phyloP scores from a whole-genome alignment of 2,329 filamentous ascomycete genomes.

The Fusarium phyllophilum region DNA sequence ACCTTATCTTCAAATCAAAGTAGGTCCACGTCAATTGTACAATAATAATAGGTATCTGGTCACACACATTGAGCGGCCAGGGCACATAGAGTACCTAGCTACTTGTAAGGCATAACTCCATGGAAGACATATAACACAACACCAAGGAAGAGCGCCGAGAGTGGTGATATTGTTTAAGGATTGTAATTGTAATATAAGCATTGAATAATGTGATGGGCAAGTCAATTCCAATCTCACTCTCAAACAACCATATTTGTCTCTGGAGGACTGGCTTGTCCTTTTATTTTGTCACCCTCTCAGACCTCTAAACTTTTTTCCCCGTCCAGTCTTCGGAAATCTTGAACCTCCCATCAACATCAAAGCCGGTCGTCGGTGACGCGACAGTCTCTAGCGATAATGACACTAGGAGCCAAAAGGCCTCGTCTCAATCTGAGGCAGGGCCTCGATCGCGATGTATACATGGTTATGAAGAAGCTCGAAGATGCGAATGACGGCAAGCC shows the following conservation, averaged over 20 bases:
- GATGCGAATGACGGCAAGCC: constrained; percentile 68
- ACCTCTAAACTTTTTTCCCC: background rate
- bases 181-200: background rate
- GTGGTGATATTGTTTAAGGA: background rate
- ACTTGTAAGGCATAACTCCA: background rate
- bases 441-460: constrained; percentile 79
- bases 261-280: background rate
- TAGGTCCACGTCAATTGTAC: background rate
- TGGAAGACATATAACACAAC: background rate
- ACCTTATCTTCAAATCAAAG: accelerated
- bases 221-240: background rate
- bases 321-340: background rate
- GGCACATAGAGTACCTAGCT: background rate
- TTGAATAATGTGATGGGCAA: too few relatives aligned
- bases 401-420: constrained; percentile 20
- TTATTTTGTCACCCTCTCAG: background rate
- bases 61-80: background rate
- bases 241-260: background rate
- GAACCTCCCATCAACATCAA: background rate
- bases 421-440: constrained; percentile 39
- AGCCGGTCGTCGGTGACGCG: background rate
- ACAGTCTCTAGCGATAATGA: constrained; percentile 15
- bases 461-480: constrained; percentile 80
- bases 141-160: background rate
- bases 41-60: background rate